Evolutionary conservation across 192 early-diverging fungal species (phyloP), one percentile per base, ranked within the genome.

Genomic region (Diversispora eburnea): DNA sequence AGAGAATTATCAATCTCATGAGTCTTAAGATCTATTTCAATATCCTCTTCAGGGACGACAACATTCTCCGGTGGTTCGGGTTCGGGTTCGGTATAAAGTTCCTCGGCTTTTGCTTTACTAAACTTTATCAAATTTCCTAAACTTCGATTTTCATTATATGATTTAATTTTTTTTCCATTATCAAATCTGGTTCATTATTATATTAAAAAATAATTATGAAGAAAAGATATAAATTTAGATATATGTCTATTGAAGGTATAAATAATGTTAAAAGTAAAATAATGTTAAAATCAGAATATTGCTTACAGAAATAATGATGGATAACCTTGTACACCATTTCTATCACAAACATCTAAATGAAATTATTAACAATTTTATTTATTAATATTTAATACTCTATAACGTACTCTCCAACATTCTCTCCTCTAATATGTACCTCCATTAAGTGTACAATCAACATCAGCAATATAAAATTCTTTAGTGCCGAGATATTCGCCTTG

Each of bases 381-480:
- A 54, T 54, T 54, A 54, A 17, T 10, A 54, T 54, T n/a, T n/a
- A n/a, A 54, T 54, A 13, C 12, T 54, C 12, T 4, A 54, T 17
- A 17, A 54, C n/a, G n/a, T 54, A 54, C 8, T 10, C 25, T 33
- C 25, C 25, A 54, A 54, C 12, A 17, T 0, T 13, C 13, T 8
- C 7, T 49, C 7, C 3, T 8, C 3, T 49, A 13, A 49, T 49
- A 49, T 13, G 48, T 49, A 49, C 88, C 85, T 51, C 85, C 83
- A 70, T 91, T 78, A 6, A 86, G 71, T 2, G 85, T 78, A 72
- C 91, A 91, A 65, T 93, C 86, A 59, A 93, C 86, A 57, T 91
- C 84, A 41, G 81, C 91, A 76, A 94, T 82, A 64, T 82, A 72
- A 71, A 94, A 83, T 10, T 82, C 71, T 43, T 79, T 82, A 5